Conservation (phyloP, 2,329 filamentous ascomycete species). For the Stachybotrys chlorohalonatus region DNA sequence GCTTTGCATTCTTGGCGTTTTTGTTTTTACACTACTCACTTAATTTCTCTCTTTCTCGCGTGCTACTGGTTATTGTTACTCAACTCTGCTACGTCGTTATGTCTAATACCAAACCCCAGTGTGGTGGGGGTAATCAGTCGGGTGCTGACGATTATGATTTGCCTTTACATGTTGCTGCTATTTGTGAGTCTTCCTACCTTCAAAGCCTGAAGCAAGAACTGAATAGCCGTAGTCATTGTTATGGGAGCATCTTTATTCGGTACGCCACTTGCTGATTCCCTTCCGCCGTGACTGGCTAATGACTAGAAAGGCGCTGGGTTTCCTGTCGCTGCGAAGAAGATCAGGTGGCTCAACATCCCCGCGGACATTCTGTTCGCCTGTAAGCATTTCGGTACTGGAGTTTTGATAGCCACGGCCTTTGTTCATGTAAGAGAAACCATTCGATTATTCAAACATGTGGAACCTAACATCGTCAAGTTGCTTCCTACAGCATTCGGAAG, state of each 20-base stretch:
- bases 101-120: slow-evolving; percentile 14
- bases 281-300: no score
- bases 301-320: slow-evolving; percentile 33
- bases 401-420: slow-evolving; percentile 64
- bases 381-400: slow-evolving; percentile 62
- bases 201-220: background rate
- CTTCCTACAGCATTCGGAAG: slow-evolving; percentile 51
- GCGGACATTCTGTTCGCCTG: slow-evolving; percentile 50
- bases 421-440: slow-evolving; percentile 45
- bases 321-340: slow-evolving; percentile 44
- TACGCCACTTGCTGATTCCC: slow-evolving; percentile 1
- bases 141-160: slow-evolving; percentile 14
- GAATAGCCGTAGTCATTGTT: slow-evolving; percentile 14
- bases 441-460: background rate
- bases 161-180: slow-evolving; percentile 15
- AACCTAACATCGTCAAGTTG: slow-evolving; percentile 23
- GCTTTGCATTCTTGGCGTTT: no score
- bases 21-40: no score
- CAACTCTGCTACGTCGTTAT: no score
- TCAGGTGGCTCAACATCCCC: slow-evolving; percentile 49
- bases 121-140: slow-evolving; percentile 9
- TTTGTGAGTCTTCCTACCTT: slow-evolving; percentile 13
- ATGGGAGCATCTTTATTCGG: slow-evolving; percentile 15
- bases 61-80: no score
- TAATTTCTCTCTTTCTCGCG: no score